Evolutionary conservation across 352 stramenopile genomes (phyloP).

Genomic region (Achlya hypogyna): DNA sequence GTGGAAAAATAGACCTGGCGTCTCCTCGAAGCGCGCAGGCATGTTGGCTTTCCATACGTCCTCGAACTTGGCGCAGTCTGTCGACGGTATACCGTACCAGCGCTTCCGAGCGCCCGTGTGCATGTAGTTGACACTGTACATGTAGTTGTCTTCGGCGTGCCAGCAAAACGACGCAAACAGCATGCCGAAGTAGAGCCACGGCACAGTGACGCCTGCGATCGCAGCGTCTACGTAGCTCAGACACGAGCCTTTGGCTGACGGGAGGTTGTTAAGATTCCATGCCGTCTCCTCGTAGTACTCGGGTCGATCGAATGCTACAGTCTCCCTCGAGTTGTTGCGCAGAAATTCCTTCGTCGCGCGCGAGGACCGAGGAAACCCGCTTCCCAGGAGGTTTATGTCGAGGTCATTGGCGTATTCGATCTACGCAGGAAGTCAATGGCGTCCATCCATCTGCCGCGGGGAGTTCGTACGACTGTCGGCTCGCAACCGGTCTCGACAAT

Average conservation of each 20-base stretch:
- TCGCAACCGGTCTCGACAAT: slow-evolving; percentile 47
- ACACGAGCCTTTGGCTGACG: slow-evolving; percentile 85
- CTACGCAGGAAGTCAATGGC: slow-evolving; percentile 25
- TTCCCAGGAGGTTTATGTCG: slow-evolving; percentile 69
- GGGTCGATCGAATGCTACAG: slow-evolving; percentile 41
- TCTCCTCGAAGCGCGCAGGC: slow-evolving; percentile 50
- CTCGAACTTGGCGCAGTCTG: slow-evolving; percentile 48
- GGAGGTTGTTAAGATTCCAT: slow-evolving; percentile 99
- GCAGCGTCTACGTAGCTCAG: slow-evolving; percentile 89
- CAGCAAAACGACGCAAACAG: slow-evolving; percentile 97
- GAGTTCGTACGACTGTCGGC: slow-evolving; percentile 5
- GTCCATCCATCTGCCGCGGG: slow-evolving; percentile 24
- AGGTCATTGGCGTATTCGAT: slow-evolving; percentile 89
- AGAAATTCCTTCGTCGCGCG: not conserved
- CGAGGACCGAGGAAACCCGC: slow-evolving; percentile 47
- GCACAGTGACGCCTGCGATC: slow-evolving; percentile 97
- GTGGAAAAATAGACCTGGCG: slow-evolving; percentile 57
- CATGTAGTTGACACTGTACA: slow-evolving; percentile 99
- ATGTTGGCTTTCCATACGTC: slow-evolving; percentile 35
- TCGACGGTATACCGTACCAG: slow-evolving; percentile 87
- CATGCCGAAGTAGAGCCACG: slow-evolving; percentile 98
- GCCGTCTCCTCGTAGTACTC: slow-evolving; percentile 72
- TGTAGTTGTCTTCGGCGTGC: slow-evolving; percentile 99
- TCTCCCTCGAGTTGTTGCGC: slow-evolving; percentile 6
- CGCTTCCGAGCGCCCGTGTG: slow-evolving; percentile 94